These are phyloP conservation scores for Exobasidium cylindrosporum DNA, from an alignment of 1,284 basidiomycete genomes.

Conservation along the genomic window DNA sequence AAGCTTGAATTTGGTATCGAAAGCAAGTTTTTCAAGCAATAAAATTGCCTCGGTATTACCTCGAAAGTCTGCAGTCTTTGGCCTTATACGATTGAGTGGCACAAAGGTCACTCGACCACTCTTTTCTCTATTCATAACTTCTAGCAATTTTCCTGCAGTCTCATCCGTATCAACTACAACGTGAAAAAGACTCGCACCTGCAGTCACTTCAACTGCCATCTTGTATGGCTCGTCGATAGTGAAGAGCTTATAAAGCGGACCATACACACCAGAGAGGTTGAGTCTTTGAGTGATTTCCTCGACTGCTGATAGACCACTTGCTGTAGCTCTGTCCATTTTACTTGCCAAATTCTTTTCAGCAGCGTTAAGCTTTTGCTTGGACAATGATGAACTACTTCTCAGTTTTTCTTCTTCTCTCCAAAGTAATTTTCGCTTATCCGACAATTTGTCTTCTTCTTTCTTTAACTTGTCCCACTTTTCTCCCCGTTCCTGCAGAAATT, in stretches of 20 bases:
- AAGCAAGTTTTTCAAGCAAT: conserved; percentile 71
- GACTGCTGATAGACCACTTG: conserved; percentile 77
- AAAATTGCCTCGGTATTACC: conserved; percentile 82
- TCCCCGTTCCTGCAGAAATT: conserved; percentile 28
- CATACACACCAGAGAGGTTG: conserved; percentile 74
- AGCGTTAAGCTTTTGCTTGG: conserved; percentile 73
- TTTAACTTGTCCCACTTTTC: conserved; percentile 34
- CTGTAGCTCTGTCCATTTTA: conserved; percentile 93
- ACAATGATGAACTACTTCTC: conserved; percentile 72
- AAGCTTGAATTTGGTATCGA: conserved; percentile 68
- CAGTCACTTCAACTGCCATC: conserved; percentile 87
- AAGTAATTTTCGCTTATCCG: conserved; percentile 58
- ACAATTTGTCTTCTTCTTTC: conserved; percentile 53
- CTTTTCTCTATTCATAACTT: conserved; percentile 86
- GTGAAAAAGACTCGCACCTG: conserved; percentile 86
- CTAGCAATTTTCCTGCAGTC: conserved; percentile 81
- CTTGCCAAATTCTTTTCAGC: conserved; percentile 76
- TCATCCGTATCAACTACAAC: conserved; percentile 94
- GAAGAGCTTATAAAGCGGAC: conserved; percentile 89
- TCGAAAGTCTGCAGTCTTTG: conserved; percentile 66
- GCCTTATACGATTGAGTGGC: conserved; percentile 93
- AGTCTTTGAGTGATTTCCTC: conserved; percentile 74
- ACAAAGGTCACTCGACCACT: conserved; percentile 95
- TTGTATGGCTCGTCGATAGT: conserved; percentile 90
- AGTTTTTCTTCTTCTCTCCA: conserved; percentile 72